A percentile compares a stretch with the other conserved stretches of the same genome.
These are phyloP conservation scores for Rhododendron mucronatum DNA, from an alignment of 148 eudicot genomes.

Conservation along the genomic window DNA sequence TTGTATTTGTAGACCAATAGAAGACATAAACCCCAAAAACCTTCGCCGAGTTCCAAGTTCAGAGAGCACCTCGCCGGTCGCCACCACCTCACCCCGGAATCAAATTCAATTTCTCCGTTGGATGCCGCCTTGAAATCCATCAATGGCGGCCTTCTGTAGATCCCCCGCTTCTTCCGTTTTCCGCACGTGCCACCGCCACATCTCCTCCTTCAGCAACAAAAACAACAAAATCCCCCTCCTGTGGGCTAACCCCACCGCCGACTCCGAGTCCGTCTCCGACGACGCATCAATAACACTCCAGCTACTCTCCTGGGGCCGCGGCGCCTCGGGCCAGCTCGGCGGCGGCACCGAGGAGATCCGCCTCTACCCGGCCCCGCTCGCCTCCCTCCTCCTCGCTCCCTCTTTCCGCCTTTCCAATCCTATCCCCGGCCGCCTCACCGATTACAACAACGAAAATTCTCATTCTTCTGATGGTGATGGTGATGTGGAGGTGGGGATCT, in stretches of 20 bases:
- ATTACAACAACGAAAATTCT: background rate
- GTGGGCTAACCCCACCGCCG: background rate
- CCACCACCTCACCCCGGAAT: no score
- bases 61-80: no score
- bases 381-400: conserved; percentile 47
- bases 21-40: no score
- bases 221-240: background rate
- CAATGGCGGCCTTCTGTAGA: background rate
- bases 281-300: conserved; percentile 28
- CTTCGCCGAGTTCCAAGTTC: no score
- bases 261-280: conserved; percentile 11
- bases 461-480: background rate
- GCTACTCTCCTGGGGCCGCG: conserved; percentile 83
- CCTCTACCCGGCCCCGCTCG: conserved; percentile 55
- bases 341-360: conserved; percentile 45
- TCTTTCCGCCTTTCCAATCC: conserved; percentile 38
- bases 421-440: conserved; percentile 31
- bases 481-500: conserved; percentile 45
- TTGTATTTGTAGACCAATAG: no score
- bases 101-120: no score
- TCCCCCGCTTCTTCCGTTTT: background rate
- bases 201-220: background rate
- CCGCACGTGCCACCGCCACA: background rate
- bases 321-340: conserved; percentile 90
- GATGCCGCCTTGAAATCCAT: background rate